These are phyloP conservation scores for Macaranga tanarius DNA, from an alignment of 441 rosid species.

Conservation along the genomic window DNA sequence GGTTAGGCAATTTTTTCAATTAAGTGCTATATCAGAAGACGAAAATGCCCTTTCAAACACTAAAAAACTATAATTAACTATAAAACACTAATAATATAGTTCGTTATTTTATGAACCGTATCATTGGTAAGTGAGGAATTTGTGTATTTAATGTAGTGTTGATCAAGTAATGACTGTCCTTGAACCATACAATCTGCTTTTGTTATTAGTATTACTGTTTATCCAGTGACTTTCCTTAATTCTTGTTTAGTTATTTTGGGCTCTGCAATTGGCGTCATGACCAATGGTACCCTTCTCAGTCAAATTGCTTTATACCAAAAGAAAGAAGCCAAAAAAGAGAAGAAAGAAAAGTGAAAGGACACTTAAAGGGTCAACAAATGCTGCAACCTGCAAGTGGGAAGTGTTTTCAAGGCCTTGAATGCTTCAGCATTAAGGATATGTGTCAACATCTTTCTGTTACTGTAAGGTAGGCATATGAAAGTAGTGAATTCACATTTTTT, in stretches of 20 bases:
- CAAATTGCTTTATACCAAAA: slow-evolving; percentile 71
- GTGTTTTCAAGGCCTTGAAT: not conserved
- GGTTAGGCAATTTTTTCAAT: too few relatives aligned
- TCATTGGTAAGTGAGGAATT: too few relatives aligned
- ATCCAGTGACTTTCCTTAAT: slow-evolving; percentile 35
- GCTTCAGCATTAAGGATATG: not conserved
- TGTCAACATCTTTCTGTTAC: slow-evolving; percentile 1
- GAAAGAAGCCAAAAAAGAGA: slow-evolving; percentile 48
- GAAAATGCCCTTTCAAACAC: too few relatives aligned
- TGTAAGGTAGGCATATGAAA: not conserved
- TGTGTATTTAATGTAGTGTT: too few relatives aligned
- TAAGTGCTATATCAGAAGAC: too few relatives aligned
- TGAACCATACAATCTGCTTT: not conserved
- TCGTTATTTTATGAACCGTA: too few relatives aligned
- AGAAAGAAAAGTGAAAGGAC: slow-evolving; percentile 52
- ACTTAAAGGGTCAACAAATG: not conserved
- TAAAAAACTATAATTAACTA: too few relatives aligned
- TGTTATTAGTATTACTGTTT: not conserved
- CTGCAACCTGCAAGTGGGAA: too few relatives aligned
- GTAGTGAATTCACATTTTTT: not conserved
- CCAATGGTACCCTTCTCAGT: slow-evolving; percentile 77
- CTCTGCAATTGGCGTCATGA: slow-evolving; percentile 59
- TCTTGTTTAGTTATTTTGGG: slow-evolving; percentile 60
- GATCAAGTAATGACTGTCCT: not conserved
- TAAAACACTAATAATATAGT: too few relatives aligned